These are phyloP conservation scores for Peronospora tabacina DNA, from an alignment of 352 stramenopile species.

Conservation along the genomic window DNA sequence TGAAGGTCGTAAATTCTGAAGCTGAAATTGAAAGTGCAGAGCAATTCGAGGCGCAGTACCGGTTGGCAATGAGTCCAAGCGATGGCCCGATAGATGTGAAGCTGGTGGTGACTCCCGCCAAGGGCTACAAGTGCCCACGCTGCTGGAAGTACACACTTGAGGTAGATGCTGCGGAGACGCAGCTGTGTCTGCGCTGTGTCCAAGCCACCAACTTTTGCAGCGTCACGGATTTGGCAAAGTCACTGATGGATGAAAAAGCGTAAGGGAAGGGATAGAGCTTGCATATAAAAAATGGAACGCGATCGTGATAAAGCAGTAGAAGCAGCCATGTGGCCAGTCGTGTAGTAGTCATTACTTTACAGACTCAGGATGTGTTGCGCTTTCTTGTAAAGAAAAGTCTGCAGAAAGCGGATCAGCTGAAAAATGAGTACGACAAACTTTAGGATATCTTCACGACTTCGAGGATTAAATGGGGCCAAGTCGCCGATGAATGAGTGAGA, in stretches of 20 bases:
- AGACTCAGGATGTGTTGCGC: no score
- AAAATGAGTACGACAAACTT: no score
- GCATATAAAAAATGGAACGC: no score
- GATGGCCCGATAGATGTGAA: conserved; percentile 40
- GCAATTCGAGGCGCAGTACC: conserved; percentile 28
- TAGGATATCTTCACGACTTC: no score
- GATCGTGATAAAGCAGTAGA: no score
- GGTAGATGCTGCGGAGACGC: conserved; percentile 44
- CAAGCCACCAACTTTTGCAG: conserved; percentile 38
- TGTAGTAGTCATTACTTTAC: no score
- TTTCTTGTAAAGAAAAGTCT: no score
- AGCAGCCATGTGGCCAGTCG: no score
- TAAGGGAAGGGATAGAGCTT: neutral
- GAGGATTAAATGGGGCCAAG: no score
- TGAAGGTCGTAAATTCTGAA: conserved; percentile 33
- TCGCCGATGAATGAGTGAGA: no score
- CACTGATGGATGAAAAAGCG: conserved; percentile 34
- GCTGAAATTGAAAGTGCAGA: conserved; percentile 30
- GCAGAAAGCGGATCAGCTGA: no score
- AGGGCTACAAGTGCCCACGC: conserved; percentile 80
- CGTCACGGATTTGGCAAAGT: conserved; percentile 39
- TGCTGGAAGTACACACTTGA: conserved; percentile 82
- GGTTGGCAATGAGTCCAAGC: conserved; percentile 30
- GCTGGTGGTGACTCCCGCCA: conserved; percentile 49
- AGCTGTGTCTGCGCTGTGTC: conserved; percentile 50